Conservation (phyloP, 352 stramenopile genomes). For the Aphanomyces euteiches region DNA sequence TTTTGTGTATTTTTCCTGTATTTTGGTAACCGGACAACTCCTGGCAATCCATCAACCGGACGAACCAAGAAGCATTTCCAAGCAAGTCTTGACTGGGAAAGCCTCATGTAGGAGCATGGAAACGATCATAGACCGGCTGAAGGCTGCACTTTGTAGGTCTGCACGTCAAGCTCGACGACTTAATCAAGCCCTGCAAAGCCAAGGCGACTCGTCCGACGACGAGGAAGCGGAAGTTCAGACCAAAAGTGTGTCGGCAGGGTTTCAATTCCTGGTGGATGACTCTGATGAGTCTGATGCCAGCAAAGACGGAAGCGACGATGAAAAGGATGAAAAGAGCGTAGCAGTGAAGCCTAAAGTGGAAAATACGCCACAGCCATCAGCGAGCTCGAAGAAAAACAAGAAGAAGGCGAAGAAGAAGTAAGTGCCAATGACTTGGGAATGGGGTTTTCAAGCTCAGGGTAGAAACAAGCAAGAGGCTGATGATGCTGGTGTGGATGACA, state of each 20-base stretch:
- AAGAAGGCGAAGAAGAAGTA: conserved; percentile 35
- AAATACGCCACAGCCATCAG: not conserved
- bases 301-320: conserved; percentile 35
- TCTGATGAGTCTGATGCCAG: conserved; percentile 60
- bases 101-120: not conserved
- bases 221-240: conserved; percentile 55
- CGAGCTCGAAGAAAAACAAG: conserved; percentile 40
- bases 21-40: no score
- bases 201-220: conserved; percentile 37
- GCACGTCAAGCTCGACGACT: conserved; percentile 71
- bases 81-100: not conserved
- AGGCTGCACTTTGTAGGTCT: conserved; percentile 44
- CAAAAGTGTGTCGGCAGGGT: conserved; percentile 47
- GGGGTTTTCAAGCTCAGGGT: conserved; percentile 10
- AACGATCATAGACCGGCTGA: not conserved
- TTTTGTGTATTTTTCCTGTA: no score
- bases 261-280: conserved; percentile 53
- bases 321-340: conserved; percentile 30
- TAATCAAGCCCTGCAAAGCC: conserved; percentile 45
- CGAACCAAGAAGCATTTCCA: no score
- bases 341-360: not conserved
- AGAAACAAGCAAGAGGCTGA: conserved; percentile 35
- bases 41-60: no score
- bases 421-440: not conserved
- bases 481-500: conserved; percentile 55